phyloP scores from a whole-genome alignment of 768 basidiomycete species.

The Tulasnella sp. region DNA sequence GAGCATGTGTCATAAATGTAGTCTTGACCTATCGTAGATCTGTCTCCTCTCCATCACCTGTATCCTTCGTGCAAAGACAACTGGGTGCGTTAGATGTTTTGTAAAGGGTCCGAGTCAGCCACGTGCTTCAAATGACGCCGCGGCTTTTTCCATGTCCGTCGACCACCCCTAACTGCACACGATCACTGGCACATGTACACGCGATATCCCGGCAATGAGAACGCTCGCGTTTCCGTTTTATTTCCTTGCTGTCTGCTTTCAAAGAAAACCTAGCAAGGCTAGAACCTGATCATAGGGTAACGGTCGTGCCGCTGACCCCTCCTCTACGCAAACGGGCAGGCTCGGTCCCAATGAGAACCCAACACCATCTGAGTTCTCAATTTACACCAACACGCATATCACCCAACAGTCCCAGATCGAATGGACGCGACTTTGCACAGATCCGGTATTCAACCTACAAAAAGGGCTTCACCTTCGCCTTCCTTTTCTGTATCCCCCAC shows the following conservation, averaged over 20 bases:
- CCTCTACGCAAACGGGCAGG: background rate
- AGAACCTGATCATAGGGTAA: background rate
- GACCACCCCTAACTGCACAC: too few species aligned
- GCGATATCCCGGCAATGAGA: too few species aligned
- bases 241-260: too few species aligned
- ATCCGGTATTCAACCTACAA: background rate
- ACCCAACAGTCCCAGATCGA: background rate
- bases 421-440: background rate
- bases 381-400: background rate
- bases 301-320: background rate
- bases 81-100: background rate
- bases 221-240: too few species aligned
- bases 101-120: background rate
- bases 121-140: background rate
- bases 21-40: background rate
- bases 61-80: background rate
- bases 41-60: background rate
- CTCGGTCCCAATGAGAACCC: background rate
- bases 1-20: background rate
- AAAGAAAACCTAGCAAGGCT: too few species aligned
- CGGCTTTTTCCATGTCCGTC: background rate
- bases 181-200: too few species aligned
- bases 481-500: slow-evolving; percentile 30
- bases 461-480: background rate
- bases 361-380: background rate